Evolutionary conservation across 306 rosid species (phyloP).

Genomic region (Dryas octopetala): DNA sequence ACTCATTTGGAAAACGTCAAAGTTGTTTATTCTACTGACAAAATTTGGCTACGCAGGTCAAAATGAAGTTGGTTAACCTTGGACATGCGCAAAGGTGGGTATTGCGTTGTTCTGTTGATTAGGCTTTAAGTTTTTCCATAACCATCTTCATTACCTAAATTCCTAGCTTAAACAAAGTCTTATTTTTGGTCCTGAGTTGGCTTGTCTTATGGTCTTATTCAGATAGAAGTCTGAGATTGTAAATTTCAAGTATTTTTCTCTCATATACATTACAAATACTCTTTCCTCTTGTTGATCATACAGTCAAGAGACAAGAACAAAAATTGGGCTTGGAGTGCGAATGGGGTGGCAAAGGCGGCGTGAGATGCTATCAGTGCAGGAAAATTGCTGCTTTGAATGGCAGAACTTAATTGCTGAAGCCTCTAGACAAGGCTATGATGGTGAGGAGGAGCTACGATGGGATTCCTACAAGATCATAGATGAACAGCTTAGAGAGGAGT

Average conservation of each 20-base stretch:
- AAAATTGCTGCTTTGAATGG: conserved; percentile 75
- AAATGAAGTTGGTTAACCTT: conserved; percentile 71
- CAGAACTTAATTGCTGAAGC: conserved; percentile 81
- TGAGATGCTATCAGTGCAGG: conserved; percentile 55
- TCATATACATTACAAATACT: not conserved
- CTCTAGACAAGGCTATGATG: conserved; percentile 64
- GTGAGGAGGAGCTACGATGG: conserved; percentile 85
- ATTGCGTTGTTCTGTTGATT: conserved; percentile 23
- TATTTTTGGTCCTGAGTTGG: not conserved
- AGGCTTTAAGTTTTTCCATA: conserved; percentile 5
- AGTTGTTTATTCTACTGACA: conserved; percentile 14
- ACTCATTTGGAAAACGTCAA: not conserved
- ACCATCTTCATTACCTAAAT: conserved; percentile 4
- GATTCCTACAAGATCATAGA: conserved; percentile 61
- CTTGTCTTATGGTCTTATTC: not conserved
- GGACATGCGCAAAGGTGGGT: conserved; percentile 94
- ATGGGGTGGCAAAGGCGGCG: conserved; percentile 70
- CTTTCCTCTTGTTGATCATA: conserved; percentile 27
- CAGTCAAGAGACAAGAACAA: conserved; percentile 73
- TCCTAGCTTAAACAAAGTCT: not conserved
- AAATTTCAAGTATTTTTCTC: not conserved
- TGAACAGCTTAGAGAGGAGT: conserved; percentile 59
- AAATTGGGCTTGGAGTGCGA: conserved; percentile 77
- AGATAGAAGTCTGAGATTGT: not conserved
- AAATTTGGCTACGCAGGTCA: conserved; percentile 64